A percentile compares a stretch with the other conserved stretches of the same genome.
phyloP scores from a whole-genome alignment of 441 rosid species.

The Kokia cookei region DNA sequence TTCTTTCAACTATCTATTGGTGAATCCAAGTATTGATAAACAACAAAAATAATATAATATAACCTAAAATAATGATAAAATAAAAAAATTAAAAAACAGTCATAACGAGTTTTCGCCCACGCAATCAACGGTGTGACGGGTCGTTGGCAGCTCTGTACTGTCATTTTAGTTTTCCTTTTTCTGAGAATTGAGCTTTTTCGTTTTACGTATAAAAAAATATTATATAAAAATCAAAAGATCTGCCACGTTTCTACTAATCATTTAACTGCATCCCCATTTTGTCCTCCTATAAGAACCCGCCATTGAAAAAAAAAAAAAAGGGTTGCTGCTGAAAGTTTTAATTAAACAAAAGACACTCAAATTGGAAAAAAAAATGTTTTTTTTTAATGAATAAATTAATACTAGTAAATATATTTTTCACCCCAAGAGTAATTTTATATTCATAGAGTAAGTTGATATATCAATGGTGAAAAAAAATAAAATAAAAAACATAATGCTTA shows the following conservation, averaged over 20 bases:
- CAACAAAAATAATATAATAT: too few relatives aligned
- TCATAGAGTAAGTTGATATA: neutral
- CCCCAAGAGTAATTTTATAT: neutral
- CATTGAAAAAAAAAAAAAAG: neutral
- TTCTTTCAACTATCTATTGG: too few relatives aligned
- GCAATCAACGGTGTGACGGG: slow-evolving; percentile 61
- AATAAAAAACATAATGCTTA: neutral
- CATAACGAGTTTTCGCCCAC: slow-evolving; percentile 44
- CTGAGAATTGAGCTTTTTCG: neutral
- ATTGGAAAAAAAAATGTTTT: too few relatives aligned
- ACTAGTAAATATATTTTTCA: neutral
- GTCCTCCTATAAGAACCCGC: slow-evolving; percentile 9
- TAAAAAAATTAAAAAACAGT: neutral
- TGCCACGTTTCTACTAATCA: slow-evolving; percentile 49
- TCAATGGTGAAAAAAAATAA: neutral
- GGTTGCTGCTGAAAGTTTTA: neutral
- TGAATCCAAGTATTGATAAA: too few relatives aligned
- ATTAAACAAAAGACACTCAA: neutral
- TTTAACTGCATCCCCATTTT: slow-evolving; percentile 21
- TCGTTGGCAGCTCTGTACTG: slow-evolving; percentile 7
- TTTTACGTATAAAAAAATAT: neutral
- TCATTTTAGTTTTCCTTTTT: neutral
- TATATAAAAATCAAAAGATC: slow-evolving; percentile 11
- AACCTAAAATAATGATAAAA: neutral
- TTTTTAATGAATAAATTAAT: too few relatives aligned